These are phyloP conservation scores for Candida gigantensis DNA, from an alignment of 1,139 yeast genomes.

Conservation along the genomic window DNA sequence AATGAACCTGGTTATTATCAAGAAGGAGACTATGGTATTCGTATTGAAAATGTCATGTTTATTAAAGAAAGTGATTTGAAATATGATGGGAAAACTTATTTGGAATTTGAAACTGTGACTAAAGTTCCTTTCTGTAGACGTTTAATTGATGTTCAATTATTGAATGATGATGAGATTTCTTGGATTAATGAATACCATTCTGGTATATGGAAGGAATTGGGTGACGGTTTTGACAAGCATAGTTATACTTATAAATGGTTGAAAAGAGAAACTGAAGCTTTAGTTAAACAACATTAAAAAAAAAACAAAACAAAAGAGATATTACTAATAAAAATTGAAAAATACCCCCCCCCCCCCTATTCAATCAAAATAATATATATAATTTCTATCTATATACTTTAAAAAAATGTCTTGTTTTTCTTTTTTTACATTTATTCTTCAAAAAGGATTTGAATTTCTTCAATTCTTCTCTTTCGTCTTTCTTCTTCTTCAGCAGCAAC, in stretches of 20 bases:
- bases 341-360: too few species aligned
- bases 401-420: too few species aligned
- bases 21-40: constrained; percentile 89
- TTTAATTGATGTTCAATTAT: constrained; percentile 27
- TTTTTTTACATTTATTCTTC: constrained; percentile 47
- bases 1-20: constrained; percentile 97
- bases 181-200: constrained; percentile 74
- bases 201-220: constrained; percentile 58
- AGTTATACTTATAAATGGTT: constrained; percentile 71
- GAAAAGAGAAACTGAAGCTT: constrained; percentile 62
- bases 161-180: constrained; percentile 60
- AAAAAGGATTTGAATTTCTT: constrained; percentile 77
- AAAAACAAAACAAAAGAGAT: not conserved
- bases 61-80: constrained; percentile 51
- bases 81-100: constrained; percentile 56
- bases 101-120: constrained; percentile 83
- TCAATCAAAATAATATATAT: too few species aligned
- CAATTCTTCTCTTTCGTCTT: constrained; percentile 70
- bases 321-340: too few species aligned
- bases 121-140: constrained; percentile 69
- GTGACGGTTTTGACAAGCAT: constrained; percentile 48
- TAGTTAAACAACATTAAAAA: constrained; percentile 16
- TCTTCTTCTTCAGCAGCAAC: constrained; percentile 80
- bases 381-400: too few species aligned
- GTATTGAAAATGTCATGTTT: constrained; percentile 84